A percentile compares a stretch with the other conserved stretches of the same genome.
Conservation (phyloP, 805 yeast genomes). For the Debaryomyces tyrocola region DNA sequence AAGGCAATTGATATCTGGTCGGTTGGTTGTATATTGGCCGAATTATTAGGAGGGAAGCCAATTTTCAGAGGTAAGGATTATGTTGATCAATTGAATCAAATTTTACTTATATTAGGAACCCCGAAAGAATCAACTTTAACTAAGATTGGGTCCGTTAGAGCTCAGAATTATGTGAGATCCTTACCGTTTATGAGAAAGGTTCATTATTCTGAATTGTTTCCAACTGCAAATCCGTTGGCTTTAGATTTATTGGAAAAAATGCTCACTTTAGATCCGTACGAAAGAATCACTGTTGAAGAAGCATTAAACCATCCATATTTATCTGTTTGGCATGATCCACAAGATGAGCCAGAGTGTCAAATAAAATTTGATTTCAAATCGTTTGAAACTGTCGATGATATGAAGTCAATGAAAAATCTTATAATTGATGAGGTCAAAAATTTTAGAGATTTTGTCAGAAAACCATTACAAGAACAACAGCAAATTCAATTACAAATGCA, state of each 20-base stretch:
- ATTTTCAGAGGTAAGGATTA: slow-evolving; percentile 94
- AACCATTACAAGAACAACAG: slow-evolving; percentile 60
- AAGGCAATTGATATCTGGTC: slow-evolving; percentile 98
- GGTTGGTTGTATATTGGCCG: slow-evolving; percentile 95
- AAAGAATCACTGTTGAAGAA: slow-evolving; percentile 86
- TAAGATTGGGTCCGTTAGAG: slow-evolving; percentile 73
- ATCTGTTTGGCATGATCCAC: slow-evolving; percentile 91
- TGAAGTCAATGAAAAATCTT: slow-evolving; percentile 71
- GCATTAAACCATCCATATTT: slow-evolving; percentile 91
- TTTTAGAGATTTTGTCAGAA: slow-evolving; percentile 79
- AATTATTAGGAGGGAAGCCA: slow-evolving; percentile 86
- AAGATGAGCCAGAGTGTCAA: slow-evolving; percentile 84
- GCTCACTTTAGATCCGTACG: slow-evolving; percentile 87
- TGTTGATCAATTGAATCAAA: slow-evolving; percentile 90
- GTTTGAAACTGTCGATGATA: slow-evolving; percentile 81
- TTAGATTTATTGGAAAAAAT: slow-evolving; percentile 76
- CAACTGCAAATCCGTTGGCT: slow-evolving; percentile 84
- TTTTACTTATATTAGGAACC: slow-evolving; percentile 85
- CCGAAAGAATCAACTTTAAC: slow-evolving; percentile 58
- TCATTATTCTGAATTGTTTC: slow-evolving; percentile 70
- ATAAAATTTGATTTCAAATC: slow-evolving; percentile 77
- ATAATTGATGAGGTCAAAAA: slow-evolving; percentile 76
- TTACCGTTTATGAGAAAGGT: slow-evolving; percentile 80
- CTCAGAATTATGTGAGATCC: slow-evolving; percentile 87
- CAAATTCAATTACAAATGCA: slow-evolving; percentile 39